These are phyloP conservation scores for Ganoderma multipileum DNA, from an alignment of 1,284 basidiomycete species.

Conservation along the genomic window DNA sequence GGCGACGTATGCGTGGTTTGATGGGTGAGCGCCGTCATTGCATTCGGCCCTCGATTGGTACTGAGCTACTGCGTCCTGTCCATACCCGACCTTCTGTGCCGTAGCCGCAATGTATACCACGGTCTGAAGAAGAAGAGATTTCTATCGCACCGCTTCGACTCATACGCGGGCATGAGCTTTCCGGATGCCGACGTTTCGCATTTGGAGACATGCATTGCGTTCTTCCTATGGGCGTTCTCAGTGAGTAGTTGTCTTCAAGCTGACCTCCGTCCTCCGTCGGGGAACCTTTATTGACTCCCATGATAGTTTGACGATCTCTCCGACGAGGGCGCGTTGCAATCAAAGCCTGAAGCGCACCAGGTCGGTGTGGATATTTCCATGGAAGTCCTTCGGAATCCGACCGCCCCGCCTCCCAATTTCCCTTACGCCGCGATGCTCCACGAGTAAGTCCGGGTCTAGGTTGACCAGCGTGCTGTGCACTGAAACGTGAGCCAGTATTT, in stretches of 20 bases:
- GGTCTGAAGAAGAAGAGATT: conserved; percentile 30
- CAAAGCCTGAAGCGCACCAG: conserved; percentile 47
- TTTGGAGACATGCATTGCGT: conserved; percentile 50
- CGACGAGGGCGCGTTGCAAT: conserved; percentile 49
- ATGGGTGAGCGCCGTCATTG: conserved; percentile 20
- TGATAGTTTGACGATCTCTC: conserved; percentile 50
- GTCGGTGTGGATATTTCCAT: conserved; percentile 45
- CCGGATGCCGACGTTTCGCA: conserved; percentile 51
- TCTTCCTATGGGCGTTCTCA: conserved; percentile 55
- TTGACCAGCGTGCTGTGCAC: not conserved
- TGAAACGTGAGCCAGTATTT: conserved; percentile 38
- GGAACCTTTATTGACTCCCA: not conserved
- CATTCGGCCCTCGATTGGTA: not conserved
- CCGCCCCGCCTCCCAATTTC: conserved; percentile 43
- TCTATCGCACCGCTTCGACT: conserved; percentile 43
- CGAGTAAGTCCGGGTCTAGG: conserved; percentile 39
- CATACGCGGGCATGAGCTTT: conserved; percentile 51
- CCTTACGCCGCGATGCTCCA: conserved; percentile 51
- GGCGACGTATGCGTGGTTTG: conserved; percentile 30
- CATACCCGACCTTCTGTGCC: not conserved
- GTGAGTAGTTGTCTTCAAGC: conserved; percentile 32
- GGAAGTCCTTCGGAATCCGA: conserved; percentile 38
- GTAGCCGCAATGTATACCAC: conserved; percentile 31
- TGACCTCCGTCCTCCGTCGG: not conserved
- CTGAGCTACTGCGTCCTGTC: not conserved